Evolutionary conservation across 768 basidiomycete genomes (phyloP), one percentile per base, ranked within the genome.

Genomic region (Leccinum olivaceopallidum): DNA sequence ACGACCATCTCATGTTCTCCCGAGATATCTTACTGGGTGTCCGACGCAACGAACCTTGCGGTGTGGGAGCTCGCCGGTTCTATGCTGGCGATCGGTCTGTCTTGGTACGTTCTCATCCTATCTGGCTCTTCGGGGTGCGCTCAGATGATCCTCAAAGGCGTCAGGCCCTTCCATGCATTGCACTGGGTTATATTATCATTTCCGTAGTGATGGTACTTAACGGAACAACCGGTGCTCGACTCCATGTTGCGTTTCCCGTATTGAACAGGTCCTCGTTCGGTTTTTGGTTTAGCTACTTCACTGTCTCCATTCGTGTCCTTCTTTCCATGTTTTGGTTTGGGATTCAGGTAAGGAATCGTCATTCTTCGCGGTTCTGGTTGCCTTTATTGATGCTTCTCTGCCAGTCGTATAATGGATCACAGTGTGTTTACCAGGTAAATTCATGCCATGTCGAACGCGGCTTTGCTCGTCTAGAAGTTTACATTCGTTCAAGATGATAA

Each of bases 211-310:
- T 94, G 79, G 84, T 92, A 2, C 76, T 90, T 53, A 94, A 92
- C 67, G 92, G 92, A 53, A 86, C 88, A 5, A 81, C 85, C 28
- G 90, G 92, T 26, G 88, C 92, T 26, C 83, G 88, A 20, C 80
- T 92, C 50, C 90, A 91, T 65, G 77, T 94, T 26, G 83, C 89
- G 0, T 93, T 93, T 70, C 81, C 83, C 0, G 82, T 94, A 54
- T 78, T 93, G n/a, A 91, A 88, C 65, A 81, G 93, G 16, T 92
- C 92, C 0, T 92, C 89, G 1, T 90, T 94, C 66, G 93, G 93
- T 1, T 94, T 93, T 76, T 94, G 89, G 85, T 83, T 94, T 65
- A 90, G 89, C 69, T 94, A 93, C 75, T 94, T 94, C 72, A 86
- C 84, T 60, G 89, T 95, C 51, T 71, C 94, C 60, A 91, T 89